phyloP scores from a whole-genome alignment of 495 filamentous ascomycete genomes.

The Eremomyces bilateralis region DNA sequence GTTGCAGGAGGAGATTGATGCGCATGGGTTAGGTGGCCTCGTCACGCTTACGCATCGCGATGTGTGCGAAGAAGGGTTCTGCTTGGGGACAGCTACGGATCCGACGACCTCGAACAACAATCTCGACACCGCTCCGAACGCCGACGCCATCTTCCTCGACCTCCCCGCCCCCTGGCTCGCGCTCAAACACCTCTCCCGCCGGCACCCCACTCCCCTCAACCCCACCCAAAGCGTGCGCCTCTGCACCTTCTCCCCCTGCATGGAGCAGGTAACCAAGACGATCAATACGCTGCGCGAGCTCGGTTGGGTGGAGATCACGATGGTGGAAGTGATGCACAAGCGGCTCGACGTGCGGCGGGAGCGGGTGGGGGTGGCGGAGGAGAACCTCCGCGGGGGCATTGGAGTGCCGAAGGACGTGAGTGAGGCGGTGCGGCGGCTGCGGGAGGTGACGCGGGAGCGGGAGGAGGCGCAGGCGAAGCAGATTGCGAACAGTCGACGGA shows the following conservation, averaged over 20 bases:
- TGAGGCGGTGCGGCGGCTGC: slow-evolving; percentile 51
- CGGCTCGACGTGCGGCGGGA: slow-evolving; percentile 67
- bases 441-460: slow-evolving; percentile 29
- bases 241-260: slow-evolving; percentile 90
- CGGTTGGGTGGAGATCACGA: slow-evolving; percentile 78
- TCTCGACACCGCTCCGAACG: slow-evolving; percentile 29
- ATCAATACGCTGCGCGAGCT: slow-evolving; percentile 52
- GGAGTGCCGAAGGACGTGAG: slow-evolving; percentile 43
- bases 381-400: slow-evolving; percentile 33
- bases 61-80: slow-evolving; percentile 74
- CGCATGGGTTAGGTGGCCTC: slow-evolving; percentile 49
- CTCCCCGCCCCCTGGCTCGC: slow-evolving; percentile 17
- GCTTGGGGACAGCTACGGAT: slow-evolving; percentile 3
- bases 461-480: slow-evolving; percentile 14
- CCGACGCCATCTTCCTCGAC: slow-evolving; percentile 74
- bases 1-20: slow-evolving; percentile 46
- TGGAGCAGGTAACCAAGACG: slow-evolving; percentile 80
- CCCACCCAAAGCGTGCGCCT: slow-evolving; percentile 27
- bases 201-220: slow-evolving; percentile 11
- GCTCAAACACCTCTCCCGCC: slow-evolving; percentile 4
- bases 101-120: slow-evolving; percentile 16
- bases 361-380: slow-evolving; percentile 40
- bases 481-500: slow-evolving; percentile 1
- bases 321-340: slow-evolving; percentile 64
- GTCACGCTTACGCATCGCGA: slow-evolving; percentile 78